Conservation (phyloP, 208 protist genomes). For the Porcisia deanei region DNA sequence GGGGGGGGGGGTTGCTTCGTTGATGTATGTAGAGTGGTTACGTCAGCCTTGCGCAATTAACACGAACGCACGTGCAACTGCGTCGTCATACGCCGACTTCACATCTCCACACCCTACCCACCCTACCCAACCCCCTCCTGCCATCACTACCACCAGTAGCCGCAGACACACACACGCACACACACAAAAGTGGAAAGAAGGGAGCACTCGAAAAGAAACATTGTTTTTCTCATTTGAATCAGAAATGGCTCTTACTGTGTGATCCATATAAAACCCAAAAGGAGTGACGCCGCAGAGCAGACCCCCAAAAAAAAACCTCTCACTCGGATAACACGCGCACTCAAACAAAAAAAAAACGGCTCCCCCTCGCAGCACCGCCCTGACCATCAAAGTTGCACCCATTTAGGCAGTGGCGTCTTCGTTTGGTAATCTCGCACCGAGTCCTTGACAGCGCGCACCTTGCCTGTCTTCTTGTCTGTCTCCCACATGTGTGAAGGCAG, state of each 20-base stretch:
- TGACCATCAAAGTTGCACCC: slow-evolving; percentile 69
- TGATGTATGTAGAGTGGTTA: no score
- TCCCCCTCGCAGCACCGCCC: not conserved
- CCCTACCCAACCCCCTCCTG: not conserved
- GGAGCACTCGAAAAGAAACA: not conserved
- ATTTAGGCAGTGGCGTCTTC: slow-evolving; percentile 77
- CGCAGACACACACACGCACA: not conserved
- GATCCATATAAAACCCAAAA: no score
- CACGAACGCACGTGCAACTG: no score
- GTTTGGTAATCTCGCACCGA: slow-evolving; percentile 91
- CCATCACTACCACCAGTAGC: no score
- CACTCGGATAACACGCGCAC: not conserved
- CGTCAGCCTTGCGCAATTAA: no score
- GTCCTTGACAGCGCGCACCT: slow-evolving; percentile 90
- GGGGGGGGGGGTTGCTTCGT: no score
- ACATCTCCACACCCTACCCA: not conserved
- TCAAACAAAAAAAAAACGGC: not conserved
- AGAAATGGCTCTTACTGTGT: no score
- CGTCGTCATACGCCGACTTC: no score
- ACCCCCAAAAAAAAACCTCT: no score
- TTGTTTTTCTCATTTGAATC: no score
- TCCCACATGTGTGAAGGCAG: slow-evolving; percentile 88
- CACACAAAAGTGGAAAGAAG: not conserved
- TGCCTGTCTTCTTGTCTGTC: slow-evolving; percentile 92
- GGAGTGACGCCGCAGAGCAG: no score